Evolutionary conservation across 2,329 filamentous ascomycete genomes (phyloP), one percentile per base, ranked within the genome.

Genomic region (Fusarium algeriense): DNA sequence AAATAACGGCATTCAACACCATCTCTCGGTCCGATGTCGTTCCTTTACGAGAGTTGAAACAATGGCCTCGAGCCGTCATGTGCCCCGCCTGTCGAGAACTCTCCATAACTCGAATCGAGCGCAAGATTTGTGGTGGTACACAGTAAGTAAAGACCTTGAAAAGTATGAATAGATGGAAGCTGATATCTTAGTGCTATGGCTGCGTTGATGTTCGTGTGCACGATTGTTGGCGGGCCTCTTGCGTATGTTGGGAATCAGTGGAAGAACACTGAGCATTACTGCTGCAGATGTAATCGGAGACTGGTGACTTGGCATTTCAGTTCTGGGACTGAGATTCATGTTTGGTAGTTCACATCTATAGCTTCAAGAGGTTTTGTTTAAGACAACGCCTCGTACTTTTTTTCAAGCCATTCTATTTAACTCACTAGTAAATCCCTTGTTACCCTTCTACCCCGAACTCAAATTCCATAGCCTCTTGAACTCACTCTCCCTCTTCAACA

Each of bases 241-340:
- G 68, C 71, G 0, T 76, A 75, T 26, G 20, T 61, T 2, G 68
- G 68, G 3, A 68, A 64, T 15, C 57, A 68, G 7, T 76, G 73
- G 60, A 76, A 76, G 52, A 62, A 76, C n/a, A 44, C 56, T 8
- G 74, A 76, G 40, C 74, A 76, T 48, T 76, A 76, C 14, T 76
- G 74, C 23, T 76, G 74, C 26, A 65, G 74, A 30, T 76, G 74
- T 41, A 71, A 75, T 7, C 54, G 66, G 17, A 71, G 74, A 32
- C 26, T 76, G 23, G 74, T 41, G 0, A 76, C 74, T 4, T 70
- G 67, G 41, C 74, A 76, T 23, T 76, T 76, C 19, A 63, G 63
- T 9, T 68, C 70, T 2, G 74, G 74, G 1, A 76, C 72, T 0
- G 74, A 76, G 12, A 72, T 76, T 52, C 74, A 76, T 60, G 70